Conservation (phyloP, 257 asterid species). For the Coffea eugenioides region DNA sequence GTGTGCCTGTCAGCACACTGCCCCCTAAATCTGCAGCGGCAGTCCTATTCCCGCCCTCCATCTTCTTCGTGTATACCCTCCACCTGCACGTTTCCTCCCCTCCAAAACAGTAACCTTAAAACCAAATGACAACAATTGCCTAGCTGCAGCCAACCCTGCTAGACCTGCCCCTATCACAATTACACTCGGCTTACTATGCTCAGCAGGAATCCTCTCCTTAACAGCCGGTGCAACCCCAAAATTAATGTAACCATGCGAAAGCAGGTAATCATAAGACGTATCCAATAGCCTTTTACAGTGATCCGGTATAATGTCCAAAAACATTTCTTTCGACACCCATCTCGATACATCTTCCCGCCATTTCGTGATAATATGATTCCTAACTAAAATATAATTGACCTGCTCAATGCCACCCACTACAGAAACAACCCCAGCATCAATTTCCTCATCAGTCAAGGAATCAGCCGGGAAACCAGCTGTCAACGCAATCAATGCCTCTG, state of each 20-base stretch:
- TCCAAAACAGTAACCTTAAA: conserved; percentile 83
- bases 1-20: conserved; percentile 86
- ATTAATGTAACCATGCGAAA: conserved; percentile 80
- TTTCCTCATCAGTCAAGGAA: conserved; percentile 87
- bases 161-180: conserved; percentile 92
- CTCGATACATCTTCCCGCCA: conserved; percentile 86
- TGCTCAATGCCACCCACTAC: conserved; percentile 92
- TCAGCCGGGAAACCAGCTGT: conserved; percentile 95
- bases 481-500: conserved; percentile 87
- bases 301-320: conserved; percentile 61
- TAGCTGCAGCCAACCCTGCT: conserved; percentile 92
- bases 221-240: conserved; percentile 86
- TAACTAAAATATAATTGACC: conserved; percentile 80
- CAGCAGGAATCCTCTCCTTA: conserved; percentile 55
- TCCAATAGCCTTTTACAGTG: conserved; percentile 65
- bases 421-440: conserved; percentile 81
- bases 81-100: conserved; percentile 89
- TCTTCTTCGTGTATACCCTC: conserved; percentile 71
- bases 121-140: conserved; percentile 92
- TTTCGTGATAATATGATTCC: conserved; percentile 77
- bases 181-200: conserved; percentile 49
- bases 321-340: conserved; percentile 82
- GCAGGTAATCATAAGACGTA: conserved; percentile 63
- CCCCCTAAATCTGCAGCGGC: conserved; percentile 96
- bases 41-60: conserved; percentile 50